Evolutionary conservation across 1,284 basidiomycete genomes (phyloP), one percentile per base, ranked within the genome.

Genomic region (Mycena sp.): DNA sequence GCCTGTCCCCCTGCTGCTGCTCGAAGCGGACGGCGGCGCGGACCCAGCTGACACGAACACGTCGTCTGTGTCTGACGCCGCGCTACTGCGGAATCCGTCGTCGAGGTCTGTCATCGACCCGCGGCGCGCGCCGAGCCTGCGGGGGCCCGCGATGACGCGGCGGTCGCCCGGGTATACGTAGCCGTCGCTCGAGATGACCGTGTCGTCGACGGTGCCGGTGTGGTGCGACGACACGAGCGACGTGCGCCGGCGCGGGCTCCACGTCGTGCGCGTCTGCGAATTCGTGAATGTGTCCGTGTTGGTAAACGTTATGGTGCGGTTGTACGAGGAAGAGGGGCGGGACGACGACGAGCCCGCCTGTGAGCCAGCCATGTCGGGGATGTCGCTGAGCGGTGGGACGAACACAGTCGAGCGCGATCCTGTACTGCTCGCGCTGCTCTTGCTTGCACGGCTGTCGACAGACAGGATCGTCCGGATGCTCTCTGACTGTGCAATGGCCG

Each of bases 31-130:
- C 9, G 32, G 32, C 32, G 32, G 32, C 7, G 14, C 32, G 14
- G 32, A 35, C 32, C 21, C 76, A 74, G 41, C 75, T 73, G 29
- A 79, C 68, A 41, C 58, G 51, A 61, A 78, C 63, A 44, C 57
- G 58, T 66, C 64, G 25, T 62, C 59, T n/a, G 44, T 40, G 25
- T 71, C 6, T 77, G 76, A 43, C 59, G 66, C 30, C 78, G 48
- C 1, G 77, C 78, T 26, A 70, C 74, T 12, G 73, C 84, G 60
- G 91, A 48, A 91, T 70, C 87, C 89, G 32, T 86, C 85, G 51
- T 91, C 91, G 25, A 94, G 77, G 71, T 93, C 91, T 0, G 88
- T 89, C 77, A 92, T 82, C 0, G 90, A 92, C 32, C 85, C 88
- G n/a, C 88, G 91, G 30, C 91, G 82, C 32, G 90, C 81, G 52